Conservation (phyloP, 2,329 filamentous ascomycete species). For the Trichoderma citrinoviride region DNA sequence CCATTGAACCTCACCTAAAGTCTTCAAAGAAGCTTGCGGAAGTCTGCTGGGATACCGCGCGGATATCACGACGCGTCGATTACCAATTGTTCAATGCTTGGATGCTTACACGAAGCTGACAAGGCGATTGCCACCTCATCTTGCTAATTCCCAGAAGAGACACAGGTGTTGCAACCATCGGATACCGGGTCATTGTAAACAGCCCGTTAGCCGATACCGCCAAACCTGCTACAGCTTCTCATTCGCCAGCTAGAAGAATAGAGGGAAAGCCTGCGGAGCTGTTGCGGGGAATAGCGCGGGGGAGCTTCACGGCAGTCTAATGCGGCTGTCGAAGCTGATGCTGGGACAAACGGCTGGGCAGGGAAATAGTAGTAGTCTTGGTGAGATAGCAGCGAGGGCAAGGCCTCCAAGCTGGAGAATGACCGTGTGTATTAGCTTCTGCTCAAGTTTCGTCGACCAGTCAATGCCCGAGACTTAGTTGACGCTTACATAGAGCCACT, state of each 20-base stretch:
- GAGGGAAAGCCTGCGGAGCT: neutral
- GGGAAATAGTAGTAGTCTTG: too few species aligned
- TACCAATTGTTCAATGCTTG: neutral
- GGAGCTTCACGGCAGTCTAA: neutral
- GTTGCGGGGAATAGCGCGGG: slow-evolving; percentile 4
- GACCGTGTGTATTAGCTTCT: too few species aligned
- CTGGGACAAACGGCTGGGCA: neutral
- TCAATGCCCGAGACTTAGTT: too few species aligned
- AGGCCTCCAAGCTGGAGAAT: too few species aligned
- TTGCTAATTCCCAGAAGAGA: too few species aligned
- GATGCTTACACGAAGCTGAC: neutral
- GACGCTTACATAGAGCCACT: too few species aligned
- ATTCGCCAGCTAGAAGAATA: neutral
- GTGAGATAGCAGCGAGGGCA: too few species aligned
- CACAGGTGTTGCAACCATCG: neutral
- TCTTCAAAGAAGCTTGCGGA: neutral
- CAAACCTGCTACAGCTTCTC: neutral
- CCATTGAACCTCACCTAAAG: too few species aligned
- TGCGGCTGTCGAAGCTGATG: neutral
- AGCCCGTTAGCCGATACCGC: neutral
- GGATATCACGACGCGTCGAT: neutral
- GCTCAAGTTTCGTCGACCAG: too few species aligned
- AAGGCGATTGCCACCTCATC: neutral
- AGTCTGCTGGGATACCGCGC: neutral
- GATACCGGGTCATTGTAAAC: neutral